These are phyloP conservation scores for Furcasterigmium sp. DNA, from an alignment of 2,329 filamentous ascomycete species.

Conservation along the genomic window DNA sequence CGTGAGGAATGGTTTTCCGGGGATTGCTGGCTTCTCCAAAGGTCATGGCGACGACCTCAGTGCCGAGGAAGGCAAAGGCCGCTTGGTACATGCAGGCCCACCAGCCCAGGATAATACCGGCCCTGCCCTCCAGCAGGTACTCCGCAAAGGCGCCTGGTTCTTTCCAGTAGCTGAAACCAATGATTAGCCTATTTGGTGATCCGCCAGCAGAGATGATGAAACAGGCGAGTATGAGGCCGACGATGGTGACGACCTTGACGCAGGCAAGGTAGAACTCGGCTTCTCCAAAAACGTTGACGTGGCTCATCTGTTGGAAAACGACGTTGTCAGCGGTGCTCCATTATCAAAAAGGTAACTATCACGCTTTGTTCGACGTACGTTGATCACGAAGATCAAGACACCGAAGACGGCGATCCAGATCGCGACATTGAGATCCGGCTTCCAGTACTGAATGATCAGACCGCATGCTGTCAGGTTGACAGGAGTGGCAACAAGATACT, in stretches of 20 bases:
- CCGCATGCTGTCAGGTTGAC: conserved; percentile 32
- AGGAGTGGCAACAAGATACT: conserved; percentile 30
- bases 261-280: conserved; percentile 41
- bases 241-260: conserved; percentile 37
- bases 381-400: conserved; percentile 25
- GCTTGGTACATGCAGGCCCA: conserved; percentile 31
- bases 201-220: conserved; percentile 33
- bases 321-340: not conserved
- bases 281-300: conserved; percentile 38
- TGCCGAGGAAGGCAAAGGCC: conserved; percentile 45
- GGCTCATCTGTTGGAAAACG: conserved; percentile 25
- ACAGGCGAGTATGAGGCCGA: conserved; percentile 29
- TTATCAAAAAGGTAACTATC: not conserved
- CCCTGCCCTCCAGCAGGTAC: conserved; percentile 24
- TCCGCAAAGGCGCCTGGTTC: conserved; percentile 34
- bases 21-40: conserved; percentile 59
- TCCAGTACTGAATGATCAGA: conserved; percentile 30
- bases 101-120: conserved; percentile 33
- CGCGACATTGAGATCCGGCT: conserved; percentile 27
- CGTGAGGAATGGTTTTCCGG: conserved; percentile 40
- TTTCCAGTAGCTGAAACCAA: conserved; percentile 39
- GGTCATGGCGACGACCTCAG: conserved; percentile 71
- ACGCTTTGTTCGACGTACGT: conserved; percentile 13
- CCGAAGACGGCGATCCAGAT: conserved; percentile 31
- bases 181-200: conserved; percentile 25